Conservation (phyloP, 2,329 filamentous ascomycete genomes). For the Penicillium glabrum region DNA sequence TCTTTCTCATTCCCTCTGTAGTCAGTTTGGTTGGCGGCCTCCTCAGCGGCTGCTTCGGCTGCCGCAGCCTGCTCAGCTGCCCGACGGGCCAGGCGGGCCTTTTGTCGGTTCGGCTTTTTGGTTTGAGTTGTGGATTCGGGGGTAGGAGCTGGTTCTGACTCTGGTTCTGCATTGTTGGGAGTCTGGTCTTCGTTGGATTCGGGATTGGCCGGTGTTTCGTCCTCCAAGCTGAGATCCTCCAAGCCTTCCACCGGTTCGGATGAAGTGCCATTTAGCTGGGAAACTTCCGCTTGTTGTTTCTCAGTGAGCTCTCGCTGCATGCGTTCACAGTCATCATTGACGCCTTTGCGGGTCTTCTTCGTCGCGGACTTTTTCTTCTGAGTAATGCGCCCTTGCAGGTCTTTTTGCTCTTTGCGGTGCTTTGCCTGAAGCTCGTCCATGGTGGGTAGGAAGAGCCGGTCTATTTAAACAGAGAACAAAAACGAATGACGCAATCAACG, state of each 20-base stretch:
- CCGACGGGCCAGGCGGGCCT: slow-evolving; percentile 83
- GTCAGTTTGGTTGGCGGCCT: slow-evolving; percentile 74
- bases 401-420: slow-evolving; percentile 85
- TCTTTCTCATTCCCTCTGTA: slow-evolving; percentile 68
- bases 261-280: slow-evolving; percentile 42
- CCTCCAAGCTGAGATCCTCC: slow-evolving; percentile 35
- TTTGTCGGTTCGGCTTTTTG: slow-evolving; percentile 87
- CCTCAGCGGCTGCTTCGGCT: slow-evolving; percentile 66
- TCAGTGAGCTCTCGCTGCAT: slow-evolving; percentile 58
- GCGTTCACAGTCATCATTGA: slow-evolving; percentile 65
- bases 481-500: not conserved
- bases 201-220: slow-evolving; percentile 17
- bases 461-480: not conserved
- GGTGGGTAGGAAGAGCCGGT: not conserved
- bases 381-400: slow-evolving; percentile 80
- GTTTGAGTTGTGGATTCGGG: slow-evolving; percentile 20
- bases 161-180: slow-evolving; percentile 7
- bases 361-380: slow-evolving; percentile 97
- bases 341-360: slow-evolving; percentile 72
- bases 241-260: slow-evolving; percentile 26
- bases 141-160: not conserved
- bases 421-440: slow-evolving; percentile 76
- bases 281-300: slow-evolving; percentile 53
- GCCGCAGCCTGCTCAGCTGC: slow-evolving; percentile 79
- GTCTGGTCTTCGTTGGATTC: slow-evolving; percentile 11